These are phyloP conservation scores for Phytophthora citrophthora DNA, from an alignment of 352 stramenopile species.

Conservation along the genomic window DNA sequence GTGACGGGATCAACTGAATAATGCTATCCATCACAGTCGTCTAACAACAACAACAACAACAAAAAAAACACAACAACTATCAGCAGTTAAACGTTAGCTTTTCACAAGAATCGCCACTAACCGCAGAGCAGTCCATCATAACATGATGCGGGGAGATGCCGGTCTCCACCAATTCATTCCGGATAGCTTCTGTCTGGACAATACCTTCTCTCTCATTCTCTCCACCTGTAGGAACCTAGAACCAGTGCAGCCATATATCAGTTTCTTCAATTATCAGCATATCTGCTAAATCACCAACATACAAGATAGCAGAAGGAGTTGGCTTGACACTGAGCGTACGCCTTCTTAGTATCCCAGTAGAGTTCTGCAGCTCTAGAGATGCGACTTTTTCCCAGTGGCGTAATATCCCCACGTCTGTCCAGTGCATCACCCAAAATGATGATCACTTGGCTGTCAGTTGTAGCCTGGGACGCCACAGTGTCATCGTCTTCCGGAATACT, in stretches of 20 bases:
- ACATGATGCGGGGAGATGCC: conserved; percentile 74
- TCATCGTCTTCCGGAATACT: too few species aligned
- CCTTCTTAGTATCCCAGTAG: conserved; percentile 57
- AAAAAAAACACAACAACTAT: background rate
- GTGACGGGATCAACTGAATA: conserved; percentile 22
- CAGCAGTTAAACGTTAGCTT: background rate
- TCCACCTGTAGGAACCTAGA: conserved; percentile 27
- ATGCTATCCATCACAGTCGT: conserved; percentile 24
- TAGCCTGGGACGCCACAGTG: too few species aligned
- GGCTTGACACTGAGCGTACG: conserved; percentile 43
- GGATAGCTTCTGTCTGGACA: conserved; percentile 54
- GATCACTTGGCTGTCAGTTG: too few species aligned
- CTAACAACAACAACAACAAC: background rate
- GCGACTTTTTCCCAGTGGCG: too few species aligned
- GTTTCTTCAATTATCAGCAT: background rate
- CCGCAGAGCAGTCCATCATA: conserved; percentile 70
- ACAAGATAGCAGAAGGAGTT: conserved; percentile 55
- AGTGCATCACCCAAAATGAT: too few species aligned
- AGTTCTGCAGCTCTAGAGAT: conserved; percentile 52
- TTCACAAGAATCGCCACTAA: conserved; percentile 31
- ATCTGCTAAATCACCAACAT: background rate
- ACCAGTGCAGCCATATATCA: background rate
- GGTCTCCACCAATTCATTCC: conserved; percentile 54
- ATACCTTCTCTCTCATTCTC: conserved; percentile 52
- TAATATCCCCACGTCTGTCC: too few species aligned